A percentile compares a stretch with the other conserved stretches of the same genome.
Evolutionary conservation across 139 green algal species (phyloP).

Genomic region (Pedinophyceae sp.): DNA sequence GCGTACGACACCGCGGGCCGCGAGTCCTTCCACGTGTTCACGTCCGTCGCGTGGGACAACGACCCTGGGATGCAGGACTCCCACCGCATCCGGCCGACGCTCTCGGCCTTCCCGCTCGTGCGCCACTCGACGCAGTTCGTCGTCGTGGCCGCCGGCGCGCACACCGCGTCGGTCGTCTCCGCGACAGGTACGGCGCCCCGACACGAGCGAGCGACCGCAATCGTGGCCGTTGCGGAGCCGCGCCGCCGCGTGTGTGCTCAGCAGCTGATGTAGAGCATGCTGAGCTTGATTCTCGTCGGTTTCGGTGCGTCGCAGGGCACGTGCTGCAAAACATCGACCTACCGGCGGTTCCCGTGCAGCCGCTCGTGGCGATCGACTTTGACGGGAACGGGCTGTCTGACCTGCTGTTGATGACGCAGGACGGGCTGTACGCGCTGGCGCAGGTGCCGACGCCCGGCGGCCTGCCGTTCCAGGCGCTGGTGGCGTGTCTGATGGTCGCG

Average conservation of each 20-base stretch:
- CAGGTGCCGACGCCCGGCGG: slow-evolving; percentile 58
- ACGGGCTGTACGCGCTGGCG: slow-evolving; percentile 58
- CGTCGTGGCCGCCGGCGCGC: slow-evolving; percentile 24
- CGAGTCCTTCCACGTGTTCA: background rate
- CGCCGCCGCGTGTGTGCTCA: slow-evolving; percentile 24
- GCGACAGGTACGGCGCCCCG: too few species aligned
- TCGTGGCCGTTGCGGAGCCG: slow-evolving; percentile 16
- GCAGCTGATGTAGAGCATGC: slow-evolving; percentile 18
- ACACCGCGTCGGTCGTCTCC: slow-evolving; percentile 35
- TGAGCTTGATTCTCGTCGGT: too few species aligned
- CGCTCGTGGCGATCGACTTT: slow-evolving; percentile 64
- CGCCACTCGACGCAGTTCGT: slow-evolving; percentile 1
- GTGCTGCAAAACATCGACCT: slow-evolving; percentile 41
- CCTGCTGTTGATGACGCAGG: slow-evolving; percentile 44
- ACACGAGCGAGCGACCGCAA: too few species aligned
- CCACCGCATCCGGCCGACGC: slow-evolving; percentile 33
- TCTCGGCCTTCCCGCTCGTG: slow-evolving; percentile 48
- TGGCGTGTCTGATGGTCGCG: slow-evolving; percentile 64
- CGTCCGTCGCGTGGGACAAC: background rate
- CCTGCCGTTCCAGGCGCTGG: slow-evolving; percentile 53
- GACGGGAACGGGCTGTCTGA: slow-evolving; percentile 76
- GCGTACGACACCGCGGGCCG: slow-evolving; percentile 19
- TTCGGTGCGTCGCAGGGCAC: slow-evolving; percentile 50
- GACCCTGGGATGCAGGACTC: background rate
- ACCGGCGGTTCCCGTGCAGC: slow-evolving; percentile 26